Percentiles rank a stretch among this genome's conserved stretches.
Evolutionary conservation across 2,329 filamentous ascomycete genomes (phyloP).

Genomic region (Epichloe hybrida): DNA sequence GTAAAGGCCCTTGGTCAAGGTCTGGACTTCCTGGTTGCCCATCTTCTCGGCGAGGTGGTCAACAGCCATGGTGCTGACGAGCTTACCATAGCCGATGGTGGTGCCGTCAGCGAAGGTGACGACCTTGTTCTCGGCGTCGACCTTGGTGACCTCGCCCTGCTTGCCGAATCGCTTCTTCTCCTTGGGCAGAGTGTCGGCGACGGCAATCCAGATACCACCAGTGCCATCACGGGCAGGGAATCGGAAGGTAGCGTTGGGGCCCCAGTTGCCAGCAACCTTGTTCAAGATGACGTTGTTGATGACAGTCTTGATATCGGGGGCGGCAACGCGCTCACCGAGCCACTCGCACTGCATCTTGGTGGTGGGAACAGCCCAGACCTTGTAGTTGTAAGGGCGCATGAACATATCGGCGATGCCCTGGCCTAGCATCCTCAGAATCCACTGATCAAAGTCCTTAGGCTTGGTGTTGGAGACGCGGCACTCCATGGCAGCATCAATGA

Average conservation of each 20-base stretch:
- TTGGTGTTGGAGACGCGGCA: conserved; percentile 77
- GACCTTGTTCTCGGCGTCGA: conserved; percentile 73
- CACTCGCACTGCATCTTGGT: conserved; percentile 99
- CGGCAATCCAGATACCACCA: conserved; percentile 97
- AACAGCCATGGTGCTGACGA: conserved; percentile 92
- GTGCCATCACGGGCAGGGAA: conserved; percentile 94
- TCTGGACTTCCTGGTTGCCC: conserved; percentile 71
- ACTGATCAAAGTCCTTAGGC: conserved; percentile 95
- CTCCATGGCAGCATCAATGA: conserved; percentile 89
- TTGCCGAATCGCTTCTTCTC: conserved; percentile 87
- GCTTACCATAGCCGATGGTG: conserved; percentile 79
- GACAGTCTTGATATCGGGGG: conserved; percentile 86
- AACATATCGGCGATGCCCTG: conserved; percentile 84
- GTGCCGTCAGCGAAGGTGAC: conserved; percentile 75
- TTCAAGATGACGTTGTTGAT: conserved; percentile 90
- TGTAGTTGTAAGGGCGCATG: conserved; percentile 99
- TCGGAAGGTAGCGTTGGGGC: conserved; percentile 94
- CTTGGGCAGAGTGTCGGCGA: conserved; percentile 82
- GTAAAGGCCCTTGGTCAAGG: conserved; percentile 79
- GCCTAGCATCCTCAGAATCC: conserved; percentile 89
- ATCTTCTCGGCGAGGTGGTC: conserved; percentile 80
- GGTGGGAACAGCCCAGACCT: conserved; percentile 97
- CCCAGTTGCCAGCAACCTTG: conserved; percentile 96
- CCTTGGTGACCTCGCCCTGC: conserved; percentile 69
- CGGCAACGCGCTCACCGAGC: conserved; percentile 96